Evolutionary conservation across 768 basidiomycete genomes (phyloP), one percentile per base, ranked within the genome.

Genomic region (Xerocomellus dryophilus): DNA sequence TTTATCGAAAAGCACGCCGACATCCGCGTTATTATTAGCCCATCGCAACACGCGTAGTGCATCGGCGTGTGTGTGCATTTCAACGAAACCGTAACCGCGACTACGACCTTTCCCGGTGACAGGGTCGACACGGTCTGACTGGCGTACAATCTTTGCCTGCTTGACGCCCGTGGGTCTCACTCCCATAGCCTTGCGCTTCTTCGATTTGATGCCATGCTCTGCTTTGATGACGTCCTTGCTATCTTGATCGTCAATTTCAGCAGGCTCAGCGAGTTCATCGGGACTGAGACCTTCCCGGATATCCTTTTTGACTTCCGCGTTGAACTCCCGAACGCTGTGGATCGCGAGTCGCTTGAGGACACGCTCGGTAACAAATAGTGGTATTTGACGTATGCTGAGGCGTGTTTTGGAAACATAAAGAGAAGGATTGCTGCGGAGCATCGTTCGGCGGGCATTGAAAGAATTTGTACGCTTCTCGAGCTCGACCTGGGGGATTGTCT

Each of bases 61-160:
- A 67, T 98, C 93, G 6, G 87, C 84, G 62, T 99, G 97, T 25
- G 76, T 81, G 44, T 84, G 75, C 81, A 97, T 81, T 75, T 98
- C 96, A 31, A 98, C 65, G 74, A 99, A 98, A 10, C 96, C 97
- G 63, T 98, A 99, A 2, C 97, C 96, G 67, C 90, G 93, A 63
- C 88, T 91, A 49, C 87, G 81, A 1, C 92, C 92, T 62, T 91
- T 88, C 4, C 90, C 90, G 0, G 90, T 93, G 38, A 95, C 68
- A 4, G 89, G 78, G 65, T 98, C 96, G 50, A 95, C 80, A n/a
- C 92, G 86, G 58, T 97, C 95, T 12, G 78, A 75, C 69, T 93
- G 89, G 11, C 96, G 85, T 14, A 97, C 86, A 56, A 99, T 88
- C 75, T 99, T 99, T 17, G 88, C 78, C 71, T 99, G 97, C 62